Evolutionary conservation across 768 basidiomycete species (phyloP), one percentile per base, ranked within the genome.

Genomic region (Trametes cinnabarina): DNA sequence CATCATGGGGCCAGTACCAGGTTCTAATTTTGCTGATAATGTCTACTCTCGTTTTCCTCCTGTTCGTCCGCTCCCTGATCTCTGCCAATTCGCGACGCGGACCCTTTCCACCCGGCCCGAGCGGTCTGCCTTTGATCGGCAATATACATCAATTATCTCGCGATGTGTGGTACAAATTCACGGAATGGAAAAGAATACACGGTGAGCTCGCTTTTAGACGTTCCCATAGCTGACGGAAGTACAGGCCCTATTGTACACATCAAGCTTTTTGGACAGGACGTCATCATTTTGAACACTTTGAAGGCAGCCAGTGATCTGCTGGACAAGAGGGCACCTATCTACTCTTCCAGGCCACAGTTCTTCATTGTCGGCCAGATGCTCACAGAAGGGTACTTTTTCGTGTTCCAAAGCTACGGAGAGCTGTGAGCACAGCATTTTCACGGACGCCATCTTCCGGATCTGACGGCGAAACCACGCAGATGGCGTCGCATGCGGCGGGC

Each of bases 401-500:
- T 61, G 6, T 68, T 75, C 51, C 43, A 57, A 15, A 56, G 58
- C 3, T 63, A 69, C 42, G 61, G 61, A 17, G 64, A 71, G 35
- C 23, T 56, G 70, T 72, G 47, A 39, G 62, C 50, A 30, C 47
- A 28, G 7, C n/a, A 14, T 37, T 50, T 34, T 47, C 34, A 19
- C 63, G 9, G 17, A 17, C 30, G 30, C 30, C 30, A 32, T 32
- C 12, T 32, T 32, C 30, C 30, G 30, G 30, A 32, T 32, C 30
- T 32, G 30, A 32, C 30, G 30, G 30, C 30, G 30, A 32, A 32
- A 32, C 30, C 30, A 12, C 30, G 30, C 30, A 75, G 73, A 25
- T 75, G 73, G 73, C 66, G 71, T 25, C 61, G 69, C 14, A 70
- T 72, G 69, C 69, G 73, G 19, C 67, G 72, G 17, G 69, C 72